A percentile compares a stretch with the other conserved stretches of the same genome.
These are phyloP conservation scores for Cerrena zonata DNA, from an alignment of 1,284 basidiomycete genomes.

Conservation along the genomic window DNA sequence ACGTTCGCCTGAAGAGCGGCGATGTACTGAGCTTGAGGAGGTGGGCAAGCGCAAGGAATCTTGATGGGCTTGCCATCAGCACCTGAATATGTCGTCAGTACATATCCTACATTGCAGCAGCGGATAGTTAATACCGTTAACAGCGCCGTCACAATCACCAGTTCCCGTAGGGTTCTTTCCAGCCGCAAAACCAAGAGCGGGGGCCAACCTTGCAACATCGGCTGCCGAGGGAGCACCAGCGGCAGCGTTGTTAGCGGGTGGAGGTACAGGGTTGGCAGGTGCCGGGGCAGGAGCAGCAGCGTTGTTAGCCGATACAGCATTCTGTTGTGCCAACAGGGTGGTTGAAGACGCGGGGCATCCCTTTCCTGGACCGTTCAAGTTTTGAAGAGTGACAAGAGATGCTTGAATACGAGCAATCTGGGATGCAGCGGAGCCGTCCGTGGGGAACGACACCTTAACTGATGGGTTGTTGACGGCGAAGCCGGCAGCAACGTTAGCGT, in stretches of 20 bases:
- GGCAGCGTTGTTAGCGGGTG: not conserved
- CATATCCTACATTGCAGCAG: too few species aligned
- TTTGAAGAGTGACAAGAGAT: constrained; percentile 33
- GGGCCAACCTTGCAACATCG: constrained; percentile 20
- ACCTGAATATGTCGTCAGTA: not conserved
- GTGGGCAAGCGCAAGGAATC: constrained; percentile 38
- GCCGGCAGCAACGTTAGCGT: constrained; percentile 54
- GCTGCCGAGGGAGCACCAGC: constrained; percentile 9
- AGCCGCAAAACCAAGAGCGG: constrained; percentile 20
- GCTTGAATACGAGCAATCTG: constrained; percentile 47
- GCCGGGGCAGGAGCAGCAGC: constrained; percentile 10
- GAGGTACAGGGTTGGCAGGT: constrained; percentile 6
- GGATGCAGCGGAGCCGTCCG: constrained; percentile 47
- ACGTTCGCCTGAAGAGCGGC: constrained; percentile 31
- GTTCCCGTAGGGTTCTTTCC: constrained; percentile 25
- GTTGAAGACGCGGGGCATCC: constrained; percentile 35
- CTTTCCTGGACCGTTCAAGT: constrained; percentile 32
- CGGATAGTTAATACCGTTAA: constrained; percentile 11
- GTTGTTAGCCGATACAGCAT: constrained; percentile 22
- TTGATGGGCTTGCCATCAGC: constrained; percentile 30
- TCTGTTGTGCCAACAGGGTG: constrained; percentile 27
- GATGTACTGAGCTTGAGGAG: constrained; percentile 29
- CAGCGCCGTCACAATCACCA: constrained; percentile 30
- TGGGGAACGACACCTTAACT: constrained; percentile 52
- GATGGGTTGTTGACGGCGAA: constrained; percentile 55